These are phyloP conservation scores for Tolypocladium endophyticum DNA, from an alignment of 2,329 filamentous ascomycete genomes.

Conservation along the genomic window DNA sequence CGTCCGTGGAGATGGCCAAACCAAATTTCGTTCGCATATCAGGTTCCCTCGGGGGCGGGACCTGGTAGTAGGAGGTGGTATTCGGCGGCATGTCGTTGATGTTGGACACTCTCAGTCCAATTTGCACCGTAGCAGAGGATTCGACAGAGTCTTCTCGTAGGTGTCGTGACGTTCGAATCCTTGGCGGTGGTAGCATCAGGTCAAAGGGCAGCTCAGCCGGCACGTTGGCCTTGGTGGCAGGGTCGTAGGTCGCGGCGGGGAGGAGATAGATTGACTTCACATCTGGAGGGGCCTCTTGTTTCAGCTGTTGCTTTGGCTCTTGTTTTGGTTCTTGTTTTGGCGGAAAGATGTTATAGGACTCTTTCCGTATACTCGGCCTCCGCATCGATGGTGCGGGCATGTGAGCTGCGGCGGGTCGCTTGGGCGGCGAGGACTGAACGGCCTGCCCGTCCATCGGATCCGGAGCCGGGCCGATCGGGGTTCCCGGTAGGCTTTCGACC, in stretches of 20 bases:
- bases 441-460: background rate
- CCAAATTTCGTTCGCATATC: background rate
- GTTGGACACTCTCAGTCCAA: constrained; percentile 57
- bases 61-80: constrained; percentile 9
- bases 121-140: constrained; percentile 61
- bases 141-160: constrained; percentile 49
- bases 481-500: background rate
- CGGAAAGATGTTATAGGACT: constrained; percentile 7
- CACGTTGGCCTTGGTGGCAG: background rate
- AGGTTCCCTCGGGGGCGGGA: background rate
- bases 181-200: constrained; percentile 30
- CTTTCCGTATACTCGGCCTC: background rate
- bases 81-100: constrained; percentile 35
- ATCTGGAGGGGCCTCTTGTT: constrained; percentile 1
- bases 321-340: constrained; percentile 1
- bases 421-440: background rate
- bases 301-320: background rate
- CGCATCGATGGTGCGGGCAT: background rate
- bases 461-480: background rate
- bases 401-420: background rate
- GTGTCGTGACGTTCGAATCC: constrained; percentile 31
- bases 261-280: constrained; percentile 24
- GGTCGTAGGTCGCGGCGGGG: constrained; percentile 16
- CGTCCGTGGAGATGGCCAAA: constrained; percentile 1
- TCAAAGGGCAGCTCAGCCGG: constrained; percentile 1